These are phyloP conservation scores for Haberlea rhodopensis DNA, from an alignment of 257 asterid genomes.

Conservation along the genomic window DNA sequence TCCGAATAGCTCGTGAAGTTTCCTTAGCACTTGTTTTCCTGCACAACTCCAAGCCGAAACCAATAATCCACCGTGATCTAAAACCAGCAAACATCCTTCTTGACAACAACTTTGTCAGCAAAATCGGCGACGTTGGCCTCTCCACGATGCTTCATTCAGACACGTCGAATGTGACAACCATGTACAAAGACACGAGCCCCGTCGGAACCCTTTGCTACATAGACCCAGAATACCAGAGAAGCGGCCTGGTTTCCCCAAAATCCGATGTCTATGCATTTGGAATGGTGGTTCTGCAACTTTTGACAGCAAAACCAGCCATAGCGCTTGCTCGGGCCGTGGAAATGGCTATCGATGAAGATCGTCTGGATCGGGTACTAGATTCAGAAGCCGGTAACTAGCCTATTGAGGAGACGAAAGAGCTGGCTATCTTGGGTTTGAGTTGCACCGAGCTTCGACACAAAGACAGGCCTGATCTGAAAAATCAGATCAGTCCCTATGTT, in stretches of 20 bases:
- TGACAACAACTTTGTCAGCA: slow-evolving; percentile 50
- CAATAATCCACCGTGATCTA: slow-evolving; percentile 57
- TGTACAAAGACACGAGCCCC: slow-evolving; percentile 42
- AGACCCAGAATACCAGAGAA: slow-evolving; percentile 63
- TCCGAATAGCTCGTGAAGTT: slow-evolving; percentile 57
- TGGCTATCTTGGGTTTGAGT: slow-evolving; percentile 41
- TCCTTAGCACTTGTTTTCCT: slow-evolving; percentile 58
- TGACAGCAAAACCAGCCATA: slow-evolving; percentile 63
- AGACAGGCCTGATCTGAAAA: slow-evolving; percentile 53
- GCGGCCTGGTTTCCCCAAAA: slow-evolving; percentile 48
- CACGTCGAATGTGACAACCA: slow-evolving; percentile 18
- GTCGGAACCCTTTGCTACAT: slow-evolving; percentile 59
- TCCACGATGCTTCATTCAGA: slow-evolving; percentile 42
- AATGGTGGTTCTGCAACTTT: slow-evolving; percentile 49
- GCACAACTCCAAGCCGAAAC: slow-evolving; percentile 51
- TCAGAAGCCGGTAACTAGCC: slow-evolving; percentile 36
- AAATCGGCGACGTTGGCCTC: slow-evolving; percentile 63
- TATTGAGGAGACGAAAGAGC: slow-evolving; percentile 41
- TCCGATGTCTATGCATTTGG: slow-evolving; percentile 65
- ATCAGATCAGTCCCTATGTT: slow-evolving; percentile 45
- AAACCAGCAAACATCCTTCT: slow-evolving; percentile 62
- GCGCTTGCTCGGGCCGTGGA: slow-evolving; percentile 47
- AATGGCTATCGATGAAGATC: slow-evolving; percentile 42
- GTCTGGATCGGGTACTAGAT: slow-evolving; percentile 24
- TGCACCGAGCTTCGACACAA: slow-evolving; percentile 53